These are phyloP conservation scores for Coemansia pectinata DNA, from an alignment of 192 early-diverging fungal genomes.

Conservation along the genomic window DNA sequence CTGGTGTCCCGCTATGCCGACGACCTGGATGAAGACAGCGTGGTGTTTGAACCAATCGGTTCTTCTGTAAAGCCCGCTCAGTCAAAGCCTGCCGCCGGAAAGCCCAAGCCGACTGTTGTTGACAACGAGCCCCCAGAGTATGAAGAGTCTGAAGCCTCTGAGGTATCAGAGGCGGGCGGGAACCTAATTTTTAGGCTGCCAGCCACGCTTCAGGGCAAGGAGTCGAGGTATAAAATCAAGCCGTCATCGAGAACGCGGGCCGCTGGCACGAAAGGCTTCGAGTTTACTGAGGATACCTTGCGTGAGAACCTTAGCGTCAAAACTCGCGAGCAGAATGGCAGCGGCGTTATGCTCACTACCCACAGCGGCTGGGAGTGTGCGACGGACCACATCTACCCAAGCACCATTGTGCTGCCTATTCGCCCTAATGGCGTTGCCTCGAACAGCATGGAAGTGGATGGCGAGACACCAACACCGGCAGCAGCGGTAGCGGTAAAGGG, in stretches of 20 bases:
- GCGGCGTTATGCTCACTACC: conserved; percentile 27
- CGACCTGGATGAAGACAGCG: conserved; percentile 6
- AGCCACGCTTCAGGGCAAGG: conserved; percentile 19
- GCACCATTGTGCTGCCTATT: conserved; percentile 12
- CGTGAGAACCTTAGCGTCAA: background rate
- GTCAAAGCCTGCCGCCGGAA: background rate
- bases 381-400: conserved; percentile 20
- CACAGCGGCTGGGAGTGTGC: conserved; percentile 9
- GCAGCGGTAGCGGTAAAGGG: background rate
- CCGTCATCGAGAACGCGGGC: background rate
- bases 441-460: conserved; percentile 8
- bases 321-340: background rate
- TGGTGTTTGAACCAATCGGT: background rate
- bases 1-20: conserved; percentile 21
- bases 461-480: background rate
- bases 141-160: background rate
- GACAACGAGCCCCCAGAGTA: background rate
- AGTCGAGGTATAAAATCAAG: conserved; percentile 3
- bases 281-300: conserved; percentile 26
- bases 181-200: conserved; percentile 14
- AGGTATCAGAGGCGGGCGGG: background rate
- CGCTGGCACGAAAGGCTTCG: background rate
- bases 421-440: background rate
- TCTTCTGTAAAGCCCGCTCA: background rate
- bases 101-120: background rate